Evolutionary conservation across 768 basidiomycete genomes (phyloP).

Genomic region (Russula vinacea): DNA sequence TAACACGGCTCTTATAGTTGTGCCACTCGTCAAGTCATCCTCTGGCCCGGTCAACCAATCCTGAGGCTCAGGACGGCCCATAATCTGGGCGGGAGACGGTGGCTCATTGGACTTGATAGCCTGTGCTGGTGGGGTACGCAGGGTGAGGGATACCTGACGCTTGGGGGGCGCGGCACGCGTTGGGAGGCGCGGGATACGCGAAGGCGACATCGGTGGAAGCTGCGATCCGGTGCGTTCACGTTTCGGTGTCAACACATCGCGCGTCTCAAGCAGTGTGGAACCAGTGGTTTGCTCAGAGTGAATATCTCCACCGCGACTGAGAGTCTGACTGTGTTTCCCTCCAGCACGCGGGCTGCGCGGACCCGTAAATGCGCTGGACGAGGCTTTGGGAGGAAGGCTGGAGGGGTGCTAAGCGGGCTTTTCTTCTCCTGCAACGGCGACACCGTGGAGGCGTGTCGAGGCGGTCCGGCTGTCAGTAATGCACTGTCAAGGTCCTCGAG

Average conservation of each 20-base stretch:
- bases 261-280: conserved; percentile 46
- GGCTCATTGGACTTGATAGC: conserved; percentile 18
- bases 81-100: conserved; percentile 32
- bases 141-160: conserved; percentile 44
- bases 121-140: conserved; percentile 5
- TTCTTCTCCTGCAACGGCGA: conserved; percentile 16
- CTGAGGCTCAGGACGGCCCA: conserved; percentile 38
- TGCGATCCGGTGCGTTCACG: conserved; percentile 20
- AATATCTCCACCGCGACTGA: conserved; percentile 39
- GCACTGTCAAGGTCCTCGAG: conserved; percentile 76
- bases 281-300: conserved; percentile 60
- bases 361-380: conserved; percentile 6
- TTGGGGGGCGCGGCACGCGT: conserved; percentile 49
- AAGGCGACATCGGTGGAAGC: conserved; percentile 25
- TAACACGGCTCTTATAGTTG: conserved; percentile 44
- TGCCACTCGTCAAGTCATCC: conserved; percentile 35
- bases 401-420: neutral
- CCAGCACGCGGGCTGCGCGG: conserved; percentile 7
- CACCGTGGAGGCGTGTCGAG: conserved; percentile 18
- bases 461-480: conserved; percentile 35
- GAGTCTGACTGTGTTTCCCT: conserved; percentile 16
- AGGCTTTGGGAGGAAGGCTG: neutral
- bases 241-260: conserved; percentile 17
- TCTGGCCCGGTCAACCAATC: conserved; percentile 80
- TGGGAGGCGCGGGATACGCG: conserved; percentile 30